Evolutionary conservation across 1,284 basidiomycete species (phyloP).

Genomic region (Hypsizygus ulmarius): DNA sequence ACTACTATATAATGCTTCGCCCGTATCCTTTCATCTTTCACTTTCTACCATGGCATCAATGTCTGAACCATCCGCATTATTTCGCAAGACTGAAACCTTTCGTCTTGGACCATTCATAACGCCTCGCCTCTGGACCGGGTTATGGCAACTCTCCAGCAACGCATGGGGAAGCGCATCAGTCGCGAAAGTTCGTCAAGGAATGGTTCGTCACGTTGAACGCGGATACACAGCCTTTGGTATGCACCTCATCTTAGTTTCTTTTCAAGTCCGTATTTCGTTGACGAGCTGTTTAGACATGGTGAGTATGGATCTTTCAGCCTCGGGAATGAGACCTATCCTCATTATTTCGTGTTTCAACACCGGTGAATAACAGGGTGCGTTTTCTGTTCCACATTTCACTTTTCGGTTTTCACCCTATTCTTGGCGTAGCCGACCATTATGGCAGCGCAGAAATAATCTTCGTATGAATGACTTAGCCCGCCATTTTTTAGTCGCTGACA

Average conservation of each 20-base stretch:
- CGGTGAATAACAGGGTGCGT: constrained; percentile 11
- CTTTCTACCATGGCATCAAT: constrained; percentile 7
- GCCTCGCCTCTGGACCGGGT: constrained; percentile 71
- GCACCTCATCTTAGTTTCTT: constrained; percentile 18
- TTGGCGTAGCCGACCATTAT: constrained; percentile 71
- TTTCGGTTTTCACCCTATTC: constrained; percentile 1
- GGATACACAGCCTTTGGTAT: constrained; percentile 76
- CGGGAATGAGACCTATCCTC: neutral
- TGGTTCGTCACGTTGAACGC: constrained; percentile 58
- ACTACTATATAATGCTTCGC: constrained; percentile 11
- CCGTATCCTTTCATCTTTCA: neutral
- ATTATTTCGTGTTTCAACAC: neutral
- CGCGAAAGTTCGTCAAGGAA: constrained; percentile 61
- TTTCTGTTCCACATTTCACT: constrained; percentile 4
- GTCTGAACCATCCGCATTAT: neutral
- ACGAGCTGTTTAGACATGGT: constrained; percentile 51
- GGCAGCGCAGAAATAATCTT: constrained; percentile 77
- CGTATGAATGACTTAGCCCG: constrained; percentile 39
- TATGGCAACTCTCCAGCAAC: constrained; percentile 81
- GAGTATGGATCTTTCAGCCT: constrained; percentile 20
- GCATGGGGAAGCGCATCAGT: constrained; percentile 77
- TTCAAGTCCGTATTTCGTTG: constrained; percentile 6
- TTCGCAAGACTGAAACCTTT: constrained; percentile 46
- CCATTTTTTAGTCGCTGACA: constrained; percentile 10
- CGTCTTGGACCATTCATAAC: constrained; percentile 56